These are phyloP conservation scores for Cajanus cajan DNA, from an alignment of 306 rosid genomes.

Conservation along the genomic window DNA sequence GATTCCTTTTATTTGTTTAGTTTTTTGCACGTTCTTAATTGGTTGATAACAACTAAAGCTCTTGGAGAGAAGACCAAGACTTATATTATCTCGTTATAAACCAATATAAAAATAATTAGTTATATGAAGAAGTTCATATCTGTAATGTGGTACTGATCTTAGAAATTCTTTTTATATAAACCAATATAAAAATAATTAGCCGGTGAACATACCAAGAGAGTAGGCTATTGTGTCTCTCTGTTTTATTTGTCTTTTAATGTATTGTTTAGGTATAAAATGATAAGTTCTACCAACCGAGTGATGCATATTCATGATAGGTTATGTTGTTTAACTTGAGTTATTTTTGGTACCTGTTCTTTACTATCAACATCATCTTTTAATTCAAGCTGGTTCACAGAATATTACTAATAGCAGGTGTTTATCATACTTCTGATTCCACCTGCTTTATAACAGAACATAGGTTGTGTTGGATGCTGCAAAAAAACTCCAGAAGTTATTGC, in stretches of 20 bases:
- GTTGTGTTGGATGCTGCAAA: constrained; percentile 66
- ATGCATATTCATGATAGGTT: not conserved
- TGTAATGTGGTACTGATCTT: not conserved
- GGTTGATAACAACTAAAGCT: too few species aligned
- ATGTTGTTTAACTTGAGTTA: not conserved
- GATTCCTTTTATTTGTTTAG: too few species aligned
- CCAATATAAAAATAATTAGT: too few species aligned
- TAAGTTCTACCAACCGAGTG: not conserved
- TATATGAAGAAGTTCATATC: not conserved
- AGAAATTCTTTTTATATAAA: too few species aligned
- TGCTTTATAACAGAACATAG: constrained; percentile 77
- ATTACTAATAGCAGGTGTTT: constrained; percentile 32
- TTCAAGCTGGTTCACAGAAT: not conserved
- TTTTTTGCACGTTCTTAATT: too few species aligned
- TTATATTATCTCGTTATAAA: too few species aligned
- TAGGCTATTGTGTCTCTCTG: not conserved
- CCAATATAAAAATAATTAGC: not conserved
- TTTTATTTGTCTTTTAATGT: not conserved
- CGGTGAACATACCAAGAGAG: not conserved
- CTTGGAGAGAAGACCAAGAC: too few species aligned
- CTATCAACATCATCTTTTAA: not conserved
- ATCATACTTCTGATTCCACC: constrained; percentile 49
- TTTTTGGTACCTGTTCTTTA: not conserved
- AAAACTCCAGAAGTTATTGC: constrained; percentile 33
- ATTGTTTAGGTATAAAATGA: not conserved